Evolutionary conservation across 345 rosid genomes (phyloP).

Genomic region (Lagerstroemia speciosa): DNA sequence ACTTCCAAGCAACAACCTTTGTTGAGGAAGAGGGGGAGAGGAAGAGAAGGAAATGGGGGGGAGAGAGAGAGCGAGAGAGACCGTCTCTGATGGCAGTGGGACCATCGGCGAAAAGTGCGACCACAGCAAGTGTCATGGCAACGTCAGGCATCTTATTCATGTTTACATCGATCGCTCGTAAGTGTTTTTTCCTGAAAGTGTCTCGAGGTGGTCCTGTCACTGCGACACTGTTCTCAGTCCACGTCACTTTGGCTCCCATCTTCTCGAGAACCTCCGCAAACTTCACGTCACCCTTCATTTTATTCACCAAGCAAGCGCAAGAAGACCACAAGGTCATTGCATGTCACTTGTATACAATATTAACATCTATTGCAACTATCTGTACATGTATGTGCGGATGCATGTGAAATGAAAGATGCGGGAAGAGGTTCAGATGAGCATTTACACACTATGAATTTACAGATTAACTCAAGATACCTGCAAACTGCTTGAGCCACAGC

Average conservation of each 20-base stretch:
- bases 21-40: neutral
- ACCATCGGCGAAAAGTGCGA: constrained; percentile 89
- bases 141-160: constrained; percentile 99
- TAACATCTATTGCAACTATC: too few relatives aligned
- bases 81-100: constrained; percentile 97
- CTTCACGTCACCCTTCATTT: constrained; percentile 73
- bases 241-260: constrained; percentile 91
- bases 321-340: neutral
- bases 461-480: constrained; percentile 39
- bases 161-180: constrained; percentile 73
- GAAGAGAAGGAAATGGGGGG: neutral
- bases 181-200: constrained; percentile 61
- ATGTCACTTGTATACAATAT: neutral
- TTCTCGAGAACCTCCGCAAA: constrained; percentile 92
- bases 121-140: constrained; percentile 96
- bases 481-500: constrained; percentile 89
- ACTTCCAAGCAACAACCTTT: neutral
- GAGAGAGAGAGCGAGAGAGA: constrained; percentile 15
- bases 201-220: constrained; percentile 80
- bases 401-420: neutral
- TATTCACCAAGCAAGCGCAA: neutral
- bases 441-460: neutral
- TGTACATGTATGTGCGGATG: too few relatives aligned
- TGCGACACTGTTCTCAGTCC: constrained; percentile 89
- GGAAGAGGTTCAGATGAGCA: neutral